Evolutionary conservation across 306 rosid species (phyloP).

Genomic region (Citrullus colocynthis): DNA sequence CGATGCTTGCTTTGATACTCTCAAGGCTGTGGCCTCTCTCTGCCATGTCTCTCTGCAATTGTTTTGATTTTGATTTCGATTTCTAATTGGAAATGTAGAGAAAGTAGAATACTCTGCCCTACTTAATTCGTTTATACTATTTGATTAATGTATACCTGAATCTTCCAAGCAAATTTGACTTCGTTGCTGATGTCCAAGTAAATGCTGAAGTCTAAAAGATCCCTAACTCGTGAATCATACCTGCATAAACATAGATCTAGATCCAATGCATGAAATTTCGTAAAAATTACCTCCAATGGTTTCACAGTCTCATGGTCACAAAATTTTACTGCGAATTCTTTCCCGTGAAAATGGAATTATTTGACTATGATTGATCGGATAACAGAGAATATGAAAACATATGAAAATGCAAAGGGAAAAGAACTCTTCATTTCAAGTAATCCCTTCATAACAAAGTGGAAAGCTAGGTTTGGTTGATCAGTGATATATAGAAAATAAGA

Average conservation of each 20-base stretch:
- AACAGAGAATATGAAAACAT: neutral
- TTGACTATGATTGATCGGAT: neutral
- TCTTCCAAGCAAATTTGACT: slow-evolving; percentile 95
- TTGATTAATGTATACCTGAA: slow-evolving; percentile 47
- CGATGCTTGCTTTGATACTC: slow-evolving; percentile 96
- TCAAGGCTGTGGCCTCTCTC: slow-evolving; percentile 98
- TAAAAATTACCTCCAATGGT: neutral
- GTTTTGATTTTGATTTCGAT: slow-evolving; percentile 12
- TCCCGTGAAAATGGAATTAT: neutral
- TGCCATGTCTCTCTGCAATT: slow-evolving; percentile 85
- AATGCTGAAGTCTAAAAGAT: slow-evolving; percentile 85
- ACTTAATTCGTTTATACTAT: neutral
- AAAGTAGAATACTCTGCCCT: neutral
- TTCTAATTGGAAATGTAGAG: neutral
- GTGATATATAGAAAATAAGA: neutral
- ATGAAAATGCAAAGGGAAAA: neutral
- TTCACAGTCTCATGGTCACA: neutral
- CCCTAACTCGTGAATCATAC: slow-evolving; percentile 80
- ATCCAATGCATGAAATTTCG: neutral
- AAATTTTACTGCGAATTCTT: neutral
- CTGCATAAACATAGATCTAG: slow-evolving; percentile 15
- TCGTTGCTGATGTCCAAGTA: slow-evolving; percentile 95
- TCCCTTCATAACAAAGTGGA: neutral
- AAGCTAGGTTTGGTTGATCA: neutral
- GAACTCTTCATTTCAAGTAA: neutral